phyloP scores from a whole-genome alignment of 495 filamentous ascomycete genomes.

The Cercophora scortea region DNA sequence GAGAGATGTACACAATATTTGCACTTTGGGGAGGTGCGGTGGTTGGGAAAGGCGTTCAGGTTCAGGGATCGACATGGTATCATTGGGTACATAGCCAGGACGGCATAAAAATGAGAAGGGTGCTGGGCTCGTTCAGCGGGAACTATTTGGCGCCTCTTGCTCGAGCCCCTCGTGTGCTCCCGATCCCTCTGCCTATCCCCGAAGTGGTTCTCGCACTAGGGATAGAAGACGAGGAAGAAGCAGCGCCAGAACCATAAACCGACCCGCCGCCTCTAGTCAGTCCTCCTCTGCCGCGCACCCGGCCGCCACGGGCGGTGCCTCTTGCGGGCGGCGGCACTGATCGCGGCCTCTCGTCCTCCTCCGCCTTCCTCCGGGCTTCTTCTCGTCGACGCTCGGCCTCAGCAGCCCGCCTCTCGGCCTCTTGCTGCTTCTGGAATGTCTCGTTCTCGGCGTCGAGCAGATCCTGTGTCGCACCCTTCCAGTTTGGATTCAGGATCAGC shows the following conservation, averaged over 20 bases:
- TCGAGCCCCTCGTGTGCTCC: conserved; percentile 10
- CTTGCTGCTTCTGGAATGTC: conserved; percentile 57
- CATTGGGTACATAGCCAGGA: not conserved
- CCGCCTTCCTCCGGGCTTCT: conserved; percentile 58
- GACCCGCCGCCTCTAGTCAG: conserved; percentile 12
- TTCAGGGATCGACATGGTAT: not conserved
- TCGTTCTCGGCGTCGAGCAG: conserved; percentile 77
- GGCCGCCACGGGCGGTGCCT: not conserved
- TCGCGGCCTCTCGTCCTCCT: conserved; percentile 60
- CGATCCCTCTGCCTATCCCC: conserved; percentile 33
- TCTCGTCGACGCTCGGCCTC: conserved; percentile 71
- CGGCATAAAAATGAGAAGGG: no score
- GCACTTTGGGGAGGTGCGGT: not conserved
- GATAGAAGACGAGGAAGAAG: conserved; percentile 17
- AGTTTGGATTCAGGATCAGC: conserved; percentile 76
- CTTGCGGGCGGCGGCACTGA: conserved; percentile 22
- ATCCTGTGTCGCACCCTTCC: conserved; percentile 85
- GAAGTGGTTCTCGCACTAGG: conserved; percentile 24
- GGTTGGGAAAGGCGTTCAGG: not conserved
- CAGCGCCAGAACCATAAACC: conserved; percentile 18
- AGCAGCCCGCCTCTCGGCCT: conserved; percentile 61
- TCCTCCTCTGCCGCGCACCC: conserved; percentile 11
- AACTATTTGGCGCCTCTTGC: no score
- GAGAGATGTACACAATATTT: not conserved
- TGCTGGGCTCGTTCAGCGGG: no score